Evolutionary conservation across 306 rosid genomes (phyloP), one percentile per base, ranked within the genome.

Genomic region (Prunus campanulata): DNA sequence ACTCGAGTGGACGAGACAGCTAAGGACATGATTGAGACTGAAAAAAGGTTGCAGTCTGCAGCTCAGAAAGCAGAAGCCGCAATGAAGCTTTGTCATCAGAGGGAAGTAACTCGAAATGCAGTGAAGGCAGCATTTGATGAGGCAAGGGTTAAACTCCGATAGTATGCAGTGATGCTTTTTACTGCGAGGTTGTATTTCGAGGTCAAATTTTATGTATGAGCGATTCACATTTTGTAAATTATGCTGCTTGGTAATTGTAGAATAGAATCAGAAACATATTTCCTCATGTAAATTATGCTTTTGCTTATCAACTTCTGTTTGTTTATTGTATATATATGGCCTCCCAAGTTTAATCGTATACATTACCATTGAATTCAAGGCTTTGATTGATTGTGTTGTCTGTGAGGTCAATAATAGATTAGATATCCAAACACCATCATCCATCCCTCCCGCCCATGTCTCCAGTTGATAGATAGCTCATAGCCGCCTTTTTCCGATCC

Each of bases 71-170:
- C 74, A 35, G 71, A 68, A 51, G 73, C 56, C 19, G 80, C 71
- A 6, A 67, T 5, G 68, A 51, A 44, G 44, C n/a, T 66, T 12
- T 32, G 24, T 18, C 51, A 52, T 27, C 46, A 29, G 24, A 75
- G 76, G 68, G 80, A 77, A 27, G 57, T 42, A 25, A 22, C 39
- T 13, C 66, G 68, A 42, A 61, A 25, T 35, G 80, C 60, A 48
- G 80, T 79, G 8, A 70, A 50, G 72, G 77, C 56, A 25, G 80
- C 76, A 18, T 69, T 74, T 51, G 79, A 80, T 11, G 52, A 20
- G 57, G 80, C 79, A 24, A 80, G 70, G 63, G 22, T 42, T 25
- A 61, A 74, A 39, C 80, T 80, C 46, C 22, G 68, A 15, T 27
- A 47, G 39, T 22, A 75, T 11, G 12, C 6, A 12, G 8, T 6